Evolutionary conservation across 164 flowering plant genomes (phyloP).

Genomic region (Nelumbo lutea): DNA sequence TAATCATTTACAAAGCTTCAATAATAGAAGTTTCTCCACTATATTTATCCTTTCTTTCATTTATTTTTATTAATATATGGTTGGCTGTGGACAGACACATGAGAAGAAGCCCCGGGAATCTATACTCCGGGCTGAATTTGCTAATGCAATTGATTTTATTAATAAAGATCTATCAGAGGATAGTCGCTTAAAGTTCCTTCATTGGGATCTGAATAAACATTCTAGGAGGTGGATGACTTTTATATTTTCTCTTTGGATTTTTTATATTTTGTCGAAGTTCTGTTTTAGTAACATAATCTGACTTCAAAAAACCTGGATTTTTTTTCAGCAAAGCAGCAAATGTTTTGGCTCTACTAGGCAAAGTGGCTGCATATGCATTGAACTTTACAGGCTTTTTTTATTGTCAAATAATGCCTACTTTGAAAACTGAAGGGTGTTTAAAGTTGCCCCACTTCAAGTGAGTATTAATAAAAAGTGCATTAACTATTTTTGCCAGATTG

Average conservation of each 20-base stretch:
- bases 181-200: constrained; percentile 69
- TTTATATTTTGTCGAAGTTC: neutral
- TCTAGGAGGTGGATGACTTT: constrained; percentile 50
- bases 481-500: neutral
- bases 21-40: too few species aligned
- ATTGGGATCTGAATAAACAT: constrained; percentile 83
- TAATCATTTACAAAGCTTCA: too few species aligned
- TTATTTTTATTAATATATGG: neutral
- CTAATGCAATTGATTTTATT: constrained; percentile 66
- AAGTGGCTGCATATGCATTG: constrained; percentile 63
- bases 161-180: constrained; percentile 61
- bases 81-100: constrained; percentile 43
- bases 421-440: constrained; percentile 27
- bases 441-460: constrained; percentile 37
- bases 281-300: constrained; percentile 2
- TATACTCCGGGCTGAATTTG: constrained; percentile 85
- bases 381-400: constrained; percentile 70
- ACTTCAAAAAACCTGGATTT: constrained; percentile 2
- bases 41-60: neutral
- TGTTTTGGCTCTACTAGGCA: constrained; percentile 58
- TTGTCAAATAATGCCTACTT: constrained; percentile 45
- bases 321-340: constrained; percentile 58
- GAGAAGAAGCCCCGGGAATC: constrained; percentile 94
- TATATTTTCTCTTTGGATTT: neutral
- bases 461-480: constrained; percentile 21